A percentile compares a stretch with the other conserved stretches of the same genome.
Evolutionary conservation across 2,329 filamentous ascomycete genomes (phyloP).

Genomic region (Triangularia verruculosa): DNA sequence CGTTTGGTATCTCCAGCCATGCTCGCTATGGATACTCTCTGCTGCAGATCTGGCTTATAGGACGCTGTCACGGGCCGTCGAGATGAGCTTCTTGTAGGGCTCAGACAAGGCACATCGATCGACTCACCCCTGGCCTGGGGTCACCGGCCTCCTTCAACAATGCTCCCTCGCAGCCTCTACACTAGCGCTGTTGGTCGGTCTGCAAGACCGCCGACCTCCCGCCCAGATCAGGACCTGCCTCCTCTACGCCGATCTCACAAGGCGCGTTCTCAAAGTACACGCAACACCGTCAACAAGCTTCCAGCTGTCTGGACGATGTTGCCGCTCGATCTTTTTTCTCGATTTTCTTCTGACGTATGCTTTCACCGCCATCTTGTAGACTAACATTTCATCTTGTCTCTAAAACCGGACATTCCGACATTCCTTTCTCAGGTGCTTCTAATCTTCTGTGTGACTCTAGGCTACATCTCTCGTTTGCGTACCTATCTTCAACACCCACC

Average conservation of each 20-base stretch:
- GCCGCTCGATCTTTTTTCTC: slow-evolving; percentile 7
- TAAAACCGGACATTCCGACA: neutral
- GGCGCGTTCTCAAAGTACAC: neutral
- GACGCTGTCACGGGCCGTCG: neutral
- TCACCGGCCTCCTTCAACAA: neutral
- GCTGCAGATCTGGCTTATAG: neutral
- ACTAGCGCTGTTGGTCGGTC: neutral
- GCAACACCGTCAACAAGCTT: slow-evolving; percentile 4
- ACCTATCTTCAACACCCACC: neutral
- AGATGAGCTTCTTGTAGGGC: neutral
- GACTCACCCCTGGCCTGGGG: neutral
- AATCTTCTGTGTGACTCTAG: neutral
- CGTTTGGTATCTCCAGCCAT: neutral
- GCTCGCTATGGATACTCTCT: neutral
- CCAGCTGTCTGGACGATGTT: slow-evolving; percentile 6
- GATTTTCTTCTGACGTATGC: slow-evolving; percentile 10
- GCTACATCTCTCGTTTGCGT: slow-evolving; percentile 7
- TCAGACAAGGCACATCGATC: neutral
- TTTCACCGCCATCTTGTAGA: neutral
- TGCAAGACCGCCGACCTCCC: slow-evolving; percentile 4
- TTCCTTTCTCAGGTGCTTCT: neutral
- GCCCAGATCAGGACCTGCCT: neutral
- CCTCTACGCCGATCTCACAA: slow-evolving; percentile 5
- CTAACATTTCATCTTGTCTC: neutral
- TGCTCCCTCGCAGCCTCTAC: slow-evolving; percentile 6